phyloP scores from a whole-genome alignment of 306 rosid species.

The Prinsepia uniflora region DNA sequence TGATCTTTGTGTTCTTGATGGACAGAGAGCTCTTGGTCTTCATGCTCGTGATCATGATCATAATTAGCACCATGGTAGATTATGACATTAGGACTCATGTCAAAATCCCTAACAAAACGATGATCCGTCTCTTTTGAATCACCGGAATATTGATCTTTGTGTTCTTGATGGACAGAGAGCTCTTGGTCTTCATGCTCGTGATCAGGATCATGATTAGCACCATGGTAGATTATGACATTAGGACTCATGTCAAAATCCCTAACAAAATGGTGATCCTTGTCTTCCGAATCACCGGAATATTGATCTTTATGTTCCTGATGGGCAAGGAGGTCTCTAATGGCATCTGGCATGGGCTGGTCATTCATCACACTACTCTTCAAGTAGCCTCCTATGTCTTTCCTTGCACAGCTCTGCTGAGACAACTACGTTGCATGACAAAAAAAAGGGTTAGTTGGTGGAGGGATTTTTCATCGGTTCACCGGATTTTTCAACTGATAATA shows the following conservation, averaged over 20 bases:
- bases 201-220: no score
- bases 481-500: no score
- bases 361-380: conserved; percentile 56
- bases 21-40: no score
- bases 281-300: no score
- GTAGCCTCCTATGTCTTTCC: conserved; percentile 51
- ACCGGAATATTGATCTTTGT: neutral
- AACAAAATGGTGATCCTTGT: no score
- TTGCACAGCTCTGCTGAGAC: conserved; percentile 35
- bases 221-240: no score
- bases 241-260: no score
- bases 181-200: no score
- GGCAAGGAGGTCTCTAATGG: conserved; percentile 43
- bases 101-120: neutral
- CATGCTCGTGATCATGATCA: no score
- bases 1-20: no score
- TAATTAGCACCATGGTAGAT: neutral
- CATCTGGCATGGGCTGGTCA: conserved; percentile 59
- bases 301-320: conserved; percentile 21
- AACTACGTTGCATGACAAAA: conserved; percentile 7
- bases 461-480: no score
- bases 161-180: no score
- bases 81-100: neutral
- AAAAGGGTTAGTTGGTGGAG: neutral
- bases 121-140: neutral